Conservation (phyloP, 2,329 filamentous ascomycete species). For the Aspergillus japonicus region DNA sequence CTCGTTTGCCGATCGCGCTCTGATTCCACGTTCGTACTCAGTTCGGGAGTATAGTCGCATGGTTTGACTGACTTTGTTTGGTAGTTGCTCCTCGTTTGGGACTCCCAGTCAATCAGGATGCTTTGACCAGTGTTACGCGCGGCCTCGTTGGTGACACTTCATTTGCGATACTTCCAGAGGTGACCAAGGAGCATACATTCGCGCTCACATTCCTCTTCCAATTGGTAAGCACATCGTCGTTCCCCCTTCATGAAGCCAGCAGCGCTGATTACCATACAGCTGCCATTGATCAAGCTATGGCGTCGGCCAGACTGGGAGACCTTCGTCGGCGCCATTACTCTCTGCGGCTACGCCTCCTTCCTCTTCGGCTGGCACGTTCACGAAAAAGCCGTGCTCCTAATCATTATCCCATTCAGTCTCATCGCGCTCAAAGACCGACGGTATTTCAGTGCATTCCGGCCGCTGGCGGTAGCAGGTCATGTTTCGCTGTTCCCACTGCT, state of each 20-base stretch:
- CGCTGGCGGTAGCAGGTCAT: constrained; percentile 87
- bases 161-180: constrained; percentile 87
- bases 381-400: constrained; percentile 90
- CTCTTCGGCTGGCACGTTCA: constrained; percentile 98
- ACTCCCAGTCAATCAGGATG: constrained; percentile 68
- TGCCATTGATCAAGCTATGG: constrained; percentile 81
- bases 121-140: constrained; percentile 83
- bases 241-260: constrained; percentile 18
- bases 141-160: constrained; percentile 90
- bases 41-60: not conserved
- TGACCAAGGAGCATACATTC: constrained; percentile 79
- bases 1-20: constrained; percentile 78
- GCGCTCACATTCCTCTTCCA: constrained; percentile 80
- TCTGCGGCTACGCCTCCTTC: constrained; percentile 95
- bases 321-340: constrained; percentile 83
- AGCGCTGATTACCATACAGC: constrained; percentile 34
- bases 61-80: constrained; percentile 32
- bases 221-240: constrained; percentile 46
- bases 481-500: constrained; percentile 93
- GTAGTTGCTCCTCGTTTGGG: constrained; percentile 79
- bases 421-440: constrained; percentile 86
- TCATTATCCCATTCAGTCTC: constrained; percentile 92
- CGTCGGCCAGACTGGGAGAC: constrained; percentile 77
- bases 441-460: constrained; percentile 87
- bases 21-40: constrained; percentile 72